Evolutionary conservation across 192 early-diverging fungal genomes (phyloP), one percentile per base, ranked within the genome.

Genomic region (Helicostylum pulchrum): DNA sequence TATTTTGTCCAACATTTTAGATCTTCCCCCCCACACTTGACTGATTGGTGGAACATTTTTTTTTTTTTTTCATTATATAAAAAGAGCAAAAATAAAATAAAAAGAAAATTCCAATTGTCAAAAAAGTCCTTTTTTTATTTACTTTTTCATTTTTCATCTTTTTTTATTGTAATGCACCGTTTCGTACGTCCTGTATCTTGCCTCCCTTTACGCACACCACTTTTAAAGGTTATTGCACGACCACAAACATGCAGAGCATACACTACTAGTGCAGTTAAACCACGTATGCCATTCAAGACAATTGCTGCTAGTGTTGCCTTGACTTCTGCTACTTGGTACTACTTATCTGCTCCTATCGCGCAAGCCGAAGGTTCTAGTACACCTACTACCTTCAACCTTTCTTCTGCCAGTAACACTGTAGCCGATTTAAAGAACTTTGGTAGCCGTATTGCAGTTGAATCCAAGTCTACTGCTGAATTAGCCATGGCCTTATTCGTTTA

Each of bases 401-500:
- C 64, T 26, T 17, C 59, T 17, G 48, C 60, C 62, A 12, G 23
- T 46, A 14, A 52, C 39, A 52, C 66, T 9, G 19, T 74, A 19
- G 20, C 60, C 19, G 73, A 80, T 31, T 58, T 84, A 7, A 55
- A 70, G 48, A 62, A 79, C 43, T 48, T 64, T 12, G 50, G 74
- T 47, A 77, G 49, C 53, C 74, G 75, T 45, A 71, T 76, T 20
- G 79, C 73, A n/a, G 58, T 79, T 1, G 64, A 71, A 43, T 64
- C 83, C 58, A 85, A 88, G 65, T 70, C 84, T 19, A 80, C 77
- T 1, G 44, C 48, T 2, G 85, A 88, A 31, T 77, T 93, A n/a
- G 20, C 85, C 15, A 78, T 83, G 53, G 83, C 89, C 8, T 66
- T 84, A 54, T 42, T 80, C 6, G 89, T 94, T 21, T 91, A 90